A percentile compares a stretch with the other conserved stretches of the same genome.
Evolutionary conservation across 768 basidiomycete species (phyloP).

Genomic region (Hydnomerulius pinastri): DNA sequence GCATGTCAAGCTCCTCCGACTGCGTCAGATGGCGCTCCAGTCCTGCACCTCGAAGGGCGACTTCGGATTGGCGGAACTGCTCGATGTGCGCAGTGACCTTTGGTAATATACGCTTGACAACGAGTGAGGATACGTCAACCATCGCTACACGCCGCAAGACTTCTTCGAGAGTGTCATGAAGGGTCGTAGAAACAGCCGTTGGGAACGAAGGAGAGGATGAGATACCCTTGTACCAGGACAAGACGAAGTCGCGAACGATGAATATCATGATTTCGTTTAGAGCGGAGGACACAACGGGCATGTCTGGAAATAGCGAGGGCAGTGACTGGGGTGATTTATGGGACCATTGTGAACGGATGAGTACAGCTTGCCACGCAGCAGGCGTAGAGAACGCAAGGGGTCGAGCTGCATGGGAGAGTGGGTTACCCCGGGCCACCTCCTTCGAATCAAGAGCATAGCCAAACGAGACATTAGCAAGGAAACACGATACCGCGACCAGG

Average conservation of each 20-base stretch:
- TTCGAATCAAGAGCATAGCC: conserved; percentile 60
- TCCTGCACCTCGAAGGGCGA: conserved; percentile 79
- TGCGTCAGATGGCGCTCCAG: conserved; percentile 82
- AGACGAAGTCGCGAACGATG: conserved; percentile 84
- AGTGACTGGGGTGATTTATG: conserved; percentile 68
- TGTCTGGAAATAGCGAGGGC: conserved; percentile 64
- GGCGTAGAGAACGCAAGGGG: conserved; percentile 88
- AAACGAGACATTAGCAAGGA: conserved; percentile 55
- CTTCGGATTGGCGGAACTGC: conserved; percentile 87
- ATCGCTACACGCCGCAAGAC: conserved; percentile 55
- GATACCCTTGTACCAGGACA: conserved; percentile 85
- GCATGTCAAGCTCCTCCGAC: conserved; percentile 86
- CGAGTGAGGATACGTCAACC: conserved; percentile 72
- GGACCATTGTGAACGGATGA: conserved; percentile 90
- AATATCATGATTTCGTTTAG: conserved; percentile 81
- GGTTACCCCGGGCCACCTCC: conserved; percentile 31
- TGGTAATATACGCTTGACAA: conserved; percentile 87
- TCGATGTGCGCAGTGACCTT: conserved; percentile 87
- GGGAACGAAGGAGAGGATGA: conserved; percentile 91
- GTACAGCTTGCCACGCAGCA: conserved; percentile 91
- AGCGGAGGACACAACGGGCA: conserved; percentile 65
- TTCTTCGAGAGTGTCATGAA: conserved; percentile 66
- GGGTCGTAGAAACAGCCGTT: conserved; percentile 70
- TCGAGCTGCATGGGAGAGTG: conserved; percentile 59
- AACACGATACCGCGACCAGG: conserved; percentile 48